Evolutionary conservation across 2,329 filamentous ascomycete species (phyloP).

Genomic region (Exophiala sp.): DNA sequence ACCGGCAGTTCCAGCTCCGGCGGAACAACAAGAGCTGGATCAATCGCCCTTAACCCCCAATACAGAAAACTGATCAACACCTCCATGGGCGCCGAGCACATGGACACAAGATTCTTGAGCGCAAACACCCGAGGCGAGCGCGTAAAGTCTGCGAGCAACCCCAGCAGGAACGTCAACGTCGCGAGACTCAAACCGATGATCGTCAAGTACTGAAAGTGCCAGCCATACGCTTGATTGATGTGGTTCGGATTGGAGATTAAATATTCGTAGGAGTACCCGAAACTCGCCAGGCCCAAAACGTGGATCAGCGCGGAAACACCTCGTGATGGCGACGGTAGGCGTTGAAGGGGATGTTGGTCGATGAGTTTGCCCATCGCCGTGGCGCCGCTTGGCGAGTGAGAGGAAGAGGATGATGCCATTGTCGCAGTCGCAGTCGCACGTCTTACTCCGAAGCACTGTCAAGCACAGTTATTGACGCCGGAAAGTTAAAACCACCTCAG

Average conservation of each 20-base stretch:
- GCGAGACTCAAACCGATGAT: constrained; percentile 58
- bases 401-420: not conserved
- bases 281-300: constrained; percentile 41
- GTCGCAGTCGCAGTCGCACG: not conserved
- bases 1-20: constrained; percentile 25
- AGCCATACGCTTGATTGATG: constrained; percentile 59
- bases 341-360: constrained; percentile 42
- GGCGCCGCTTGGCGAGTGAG: not conserved
- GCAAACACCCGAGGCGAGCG: constrained; percentile 51
- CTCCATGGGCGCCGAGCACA: constrained; percentile 58
- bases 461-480: not conserved
- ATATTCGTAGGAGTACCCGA: constrained; percentile 44
- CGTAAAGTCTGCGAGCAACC: constrained; percentile 55
- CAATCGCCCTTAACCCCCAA: constrained; percentile 54
- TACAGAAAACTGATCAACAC: constrained; percentile 60
- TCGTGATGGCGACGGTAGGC: constrained; percentile 41
- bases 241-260: constrained; percentile 42
- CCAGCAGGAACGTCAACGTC: constrained; percentile 53
- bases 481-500: not conserved
- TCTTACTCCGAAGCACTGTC: not conserved
- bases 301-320: constrained; percentile 42
- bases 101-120: constrained; percentile 56
- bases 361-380: constrained; percentile 23
- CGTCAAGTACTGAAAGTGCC: constrained; percentile 64
- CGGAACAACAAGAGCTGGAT: constrained; percentile 28